These are phyloP conservation scores for Alternaria novae-zelandiae DNA, from an alignment of 2,329 filamentous ascomycete species.

Conservation along the genomic window DNA sequence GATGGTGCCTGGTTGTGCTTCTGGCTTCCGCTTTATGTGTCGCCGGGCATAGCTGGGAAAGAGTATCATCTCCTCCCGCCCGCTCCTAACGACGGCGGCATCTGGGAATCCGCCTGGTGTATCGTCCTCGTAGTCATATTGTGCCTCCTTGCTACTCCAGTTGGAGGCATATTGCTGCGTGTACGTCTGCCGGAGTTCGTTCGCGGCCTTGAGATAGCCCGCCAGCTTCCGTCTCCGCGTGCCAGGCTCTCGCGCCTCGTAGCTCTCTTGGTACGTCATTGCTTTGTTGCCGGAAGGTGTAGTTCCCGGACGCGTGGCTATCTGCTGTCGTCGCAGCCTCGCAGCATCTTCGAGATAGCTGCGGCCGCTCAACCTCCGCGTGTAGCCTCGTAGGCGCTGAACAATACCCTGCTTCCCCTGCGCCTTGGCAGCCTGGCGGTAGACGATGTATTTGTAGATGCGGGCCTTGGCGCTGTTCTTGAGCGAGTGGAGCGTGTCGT, in stretches of 20 bases:
- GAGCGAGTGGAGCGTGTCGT: constrained; percentile 75
- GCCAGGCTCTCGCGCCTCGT: constrained; percentile 64
- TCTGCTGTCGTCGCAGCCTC: constrained; percentile 37
- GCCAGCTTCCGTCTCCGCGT: constrained; percentile 80
- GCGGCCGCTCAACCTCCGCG: constrained; percentile 37
- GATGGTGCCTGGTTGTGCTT: constrained; percentile 46
- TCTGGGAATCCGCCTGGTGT: constrained; percentile 84
- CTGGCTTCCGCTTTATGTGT: constrained; percentile 62
- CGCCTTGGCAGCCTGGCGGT: constrained; percentile 58
- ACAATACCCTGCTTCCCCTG: constrained; percentile 34
- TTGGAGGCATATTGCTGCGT: constrained; percentile 59
- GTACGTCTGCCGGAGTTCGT: constrained; percentile 73
- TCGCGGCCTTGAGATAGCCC: constrained; percentile 73
- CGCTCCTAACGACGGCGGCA: constrained; percentile 77
- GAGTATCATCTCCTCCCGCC: constrained; percentile 89
- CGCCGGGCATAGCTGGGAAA: constrained; percentile 92
- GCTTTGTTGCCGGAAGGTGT: constrained; percentile 30
- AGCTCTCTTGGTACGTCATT: constrained; percentile 46
- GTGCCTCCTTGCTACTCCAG: constrained; percentile 56
- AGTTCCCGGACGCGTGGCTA: constrained; percentile 29
- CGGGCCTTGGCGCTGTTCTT: constrained; percentile 75
- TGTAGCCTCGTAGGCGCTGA: constrained; percentile 42
- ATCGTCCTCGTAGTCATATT: constrained; percentile 51
- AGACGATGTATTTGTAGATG: constrained; percentile 76
- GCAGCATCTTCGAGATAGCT: constrained; percentile 44